Evolutionary conservation across 306 rosid genomes (phyloP).

Genomic region (Inga leiocalycina): DNA sequence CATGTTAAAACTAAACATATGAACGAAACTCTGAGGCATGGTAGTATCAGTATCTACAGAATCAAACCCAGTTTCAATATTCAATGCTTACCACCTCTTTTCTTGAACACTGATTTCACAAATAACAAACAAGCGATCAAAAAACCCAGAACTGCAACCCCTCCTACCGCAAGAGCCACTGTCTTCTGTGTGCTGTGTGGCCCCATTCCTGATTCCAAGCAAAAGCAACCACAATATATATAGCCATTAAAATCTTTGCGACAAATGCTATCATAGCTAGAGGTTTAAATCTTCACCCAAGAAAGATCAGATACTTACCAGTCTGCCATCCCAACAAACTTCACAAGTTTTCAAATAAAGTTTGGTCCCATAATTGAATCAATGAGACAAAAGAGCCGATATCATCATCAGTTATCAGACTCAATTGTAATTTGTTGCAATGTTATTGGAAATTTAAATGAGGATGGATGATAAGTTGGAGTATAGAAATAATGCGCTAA

Average conservation of each 20-base stretch:
- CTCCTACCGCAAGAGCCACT: constrained; percentile 88
- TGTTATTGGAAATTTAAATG: neutral
- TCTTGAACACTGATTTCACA: constrained; percentile 58
- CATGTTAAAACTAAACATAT: constrained; percentile 32
- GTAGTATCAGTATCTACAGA: neutral
- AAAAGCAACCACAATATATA: constrained; percentile 17
- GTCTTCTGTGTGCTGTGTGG: constrained; percentile 59
- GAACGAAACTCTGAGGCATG: constrained; percentile 25
- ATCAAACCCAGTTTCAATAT: constrained; percentile 23
- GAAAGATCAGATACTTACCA: constrained; percentile 16
- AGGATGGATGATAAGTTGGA: neutral
- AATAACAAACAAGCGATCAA: constrained; percentile 69
- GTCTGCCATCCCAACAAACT: constrained; percentile 29
- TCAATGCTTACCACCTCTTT: constrained; percentile 53
- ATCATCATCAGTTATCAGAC: constrained; percentile 9
- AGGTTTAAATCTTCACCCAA: neutral
- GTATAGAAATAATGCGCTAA: neutral
- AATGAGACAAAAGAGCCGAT: neutral
- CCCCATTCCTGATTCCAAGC: constrained; percentile 40
- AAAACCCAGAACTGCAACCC: constrained; percentile 79
- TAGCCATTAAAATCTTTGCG: constrained; percentile 2
- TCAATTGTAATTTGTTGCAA: neutral
- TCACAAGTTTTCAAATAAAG: constrained; percentile 17
- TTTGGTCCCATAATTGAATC: constrained; percentile 31
- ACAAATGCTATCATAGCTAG: neutral